phyloP scores from a whole-genome alignment of 805 yeast species.

The Cyberlindnera misumaiensis region DNA sequence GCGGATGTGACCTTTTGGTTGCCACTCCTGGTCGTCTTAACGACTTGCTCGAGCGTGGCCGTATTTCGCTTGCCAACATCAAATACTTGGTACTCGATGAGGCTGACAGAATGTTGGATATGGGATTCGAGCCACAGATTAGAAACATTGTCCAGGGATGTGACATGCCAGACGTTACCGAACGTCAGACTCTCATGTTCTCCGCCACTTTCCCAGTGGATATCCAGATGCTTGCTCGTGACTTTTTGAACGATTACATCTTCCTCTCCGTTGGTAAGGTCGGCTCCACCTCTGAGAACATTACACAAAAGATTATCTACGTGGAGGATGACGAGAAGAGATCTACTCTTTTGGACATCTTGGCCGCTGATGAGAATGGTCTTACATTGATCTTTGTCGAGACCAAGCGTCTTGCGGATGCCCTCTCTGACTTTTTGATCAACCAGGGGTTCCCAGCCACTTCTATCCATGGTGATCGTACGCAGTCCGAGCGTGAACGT shows the following conservation, averaged over 20 bases:
- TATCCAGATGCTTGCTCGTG: constrained; percentile 94
- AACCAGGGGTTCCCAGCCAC: constrained; percentile 92
- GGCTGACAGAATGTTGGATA: constrained; percentile 99
- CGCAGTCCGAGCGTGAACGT: constrained; percentile 96
- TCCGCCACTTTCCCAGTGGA: constrained; percentile 99
- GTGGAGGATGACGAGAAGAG: constrained; percentile 93
- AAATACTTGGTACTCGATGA: constrained; percentile 94
- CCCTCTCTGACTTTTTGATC: constrained; percentile 84
- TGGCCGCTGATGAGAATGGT: constrained; percentile 73
- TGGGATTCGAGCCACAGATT: constrained; percentile 99
- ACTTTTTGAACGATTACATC: constrained; percentile 91
- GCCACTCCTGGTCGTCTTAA: constrained; percentile 99
- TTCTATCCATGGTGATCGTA: constrained; percentile 98
- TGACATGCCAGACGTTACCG: constrained; percentile 89
- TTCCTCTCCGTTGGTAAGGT: constrained; percentile 98
- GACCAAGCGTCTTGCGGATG: constrained; percentile 98
- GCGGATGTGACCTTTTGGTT: constrained; percentile 93
- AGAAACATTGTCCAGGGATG: constrained; percentile 96
- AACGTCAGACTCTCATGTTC: constrained; percentile 97
- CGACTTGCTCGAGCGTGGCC: constrained; percentile 92
- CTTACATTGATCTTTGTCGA: constrained; percentile 94
- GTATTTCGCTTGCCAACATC: constrained; percentile 81
- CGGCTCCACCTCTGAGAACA: constrained; percentile 98
- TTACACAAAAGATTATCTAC: constrained; percentile 86
- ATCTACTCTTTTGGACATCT: constrained; percentile 81